Evolutionary conservation across 345 rosid genomes (phyloP).

Genomic region (Lumnitzera littorea): DNA sequence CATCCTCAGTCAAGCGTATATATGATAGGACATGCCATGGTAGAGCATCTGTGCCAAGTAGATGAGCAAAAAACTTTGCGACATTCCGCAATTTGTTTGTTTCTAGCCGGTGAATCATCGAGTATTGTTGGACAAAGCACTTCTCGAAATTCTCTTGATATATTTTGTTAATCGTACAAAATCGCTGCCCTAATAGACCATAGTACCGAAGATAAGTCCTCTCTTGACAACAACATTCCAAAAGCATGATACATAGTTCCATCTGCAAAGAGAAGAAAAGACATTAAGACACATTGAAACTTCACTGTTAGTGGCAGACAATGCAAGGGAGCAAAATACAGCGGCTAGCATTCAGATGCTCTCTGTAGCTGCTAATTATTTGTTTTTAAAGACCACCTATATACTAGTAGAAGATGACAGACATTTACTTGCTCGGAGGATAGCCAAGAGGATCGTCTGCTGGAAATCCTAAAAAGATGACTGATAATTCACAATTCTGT

Average conservation of each 20-base stretch:
- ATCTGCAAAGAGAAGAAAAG: conserved; percentile 43
- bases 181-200: conserved; percentile 87
- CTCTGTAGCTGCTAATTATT: too few species aligned
- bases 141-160: conserved; percentile 89
- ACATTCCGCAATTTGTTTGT: conserved; percentile 87
- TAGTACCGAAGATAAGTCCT: conserved; percentile 92
- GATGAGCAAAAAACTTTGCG: conserved; percentile 92
- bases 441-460: too few species aligned
- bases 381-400: too few species aligned
- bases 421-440: too few species aligned
- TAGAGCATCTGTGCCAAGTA: conserved; percentile 84
- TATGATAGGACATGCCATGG: conserved; percentile 96
- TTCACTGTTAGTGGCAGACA: too few species aligned
- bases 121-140: conserved; percentile 85
- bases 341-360: too few species aligned
- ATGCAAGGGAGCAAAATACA: too few species aligned
- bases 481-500: too few species aligned
- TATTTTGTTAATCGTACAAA: conserved; percentile 91
- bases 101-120: conserved; percentile 94
- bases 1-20: conserved; percentile 84
- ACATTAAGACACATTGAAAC: background rate
- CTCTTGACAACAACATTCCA: conserved; percentile 96
- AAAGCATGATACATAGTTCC: conserved; percentile 88
- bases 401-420: too few species aligned
- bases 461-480: too few species aligned